These are phyloP conservation scores for Podospora anserina DNA, from an alignment of 495 filamentous ascomycete genomes.

Conservation along the genomic window DNA sequence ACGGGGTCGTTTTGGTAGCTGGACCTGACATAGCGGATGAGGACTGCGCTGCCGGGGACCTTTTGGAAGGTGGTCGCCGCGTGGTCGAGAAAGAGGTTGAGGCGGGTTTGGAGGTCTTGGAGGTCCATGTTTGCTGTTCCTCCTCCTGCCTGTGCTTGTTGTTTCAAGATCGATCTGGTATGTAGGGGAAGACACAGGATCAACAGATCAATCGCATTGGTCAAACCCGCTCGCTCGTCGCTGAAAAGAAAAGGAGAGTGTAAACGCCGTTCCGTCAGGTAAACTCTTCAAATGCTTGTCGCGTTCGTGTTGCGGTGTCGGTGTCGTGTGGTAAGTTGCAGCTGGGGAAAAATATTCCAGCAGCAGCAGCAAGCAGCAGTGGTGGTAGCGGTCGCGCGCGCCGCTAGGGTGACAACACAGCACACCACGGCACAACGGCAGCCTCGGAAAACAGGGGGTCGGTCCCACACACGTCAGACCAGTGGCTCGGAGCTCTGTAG, in stretches of 20 bases:
- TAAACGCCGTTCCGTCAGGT: too few relatives aligned
- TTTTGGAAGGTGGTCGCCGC: slow-evolving; percentile 74
- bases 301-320: too few relatives aligned
- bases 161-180: background rate
- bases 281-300: too few relatives aligned
- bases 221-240: too few relatives aligned
- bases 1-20: slow-evolving; percentile 98
- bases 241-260: too few relatives aligned
- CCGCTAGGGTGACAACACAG: background rate
- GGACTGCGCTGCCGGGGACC: slow-evolving; percentile 87
- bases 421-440: background rate
- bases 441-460: background rate
- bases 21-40: slow-evolving; percentile 90
- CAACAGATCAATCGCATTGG: too few relatives aligned
- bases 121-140: slow-evolving; percentile 62
- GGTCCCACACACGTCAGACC: background rate
- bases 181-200: too few relatives aligned
- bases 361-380: background rate
- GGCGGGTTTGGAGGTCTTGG: slow-evolving; percentile 70
- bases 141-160: background rate
- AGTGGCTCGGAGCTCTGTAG: background rate
- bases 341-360: background rate
- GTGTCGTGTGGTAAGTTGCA: background rate
- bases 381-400: background rate
- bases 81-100: slow-evolving; percentile 62